Base-by-base conservation (phyloP, 768 basidiomycete species). In the Tulasnella sp. region DNA sequence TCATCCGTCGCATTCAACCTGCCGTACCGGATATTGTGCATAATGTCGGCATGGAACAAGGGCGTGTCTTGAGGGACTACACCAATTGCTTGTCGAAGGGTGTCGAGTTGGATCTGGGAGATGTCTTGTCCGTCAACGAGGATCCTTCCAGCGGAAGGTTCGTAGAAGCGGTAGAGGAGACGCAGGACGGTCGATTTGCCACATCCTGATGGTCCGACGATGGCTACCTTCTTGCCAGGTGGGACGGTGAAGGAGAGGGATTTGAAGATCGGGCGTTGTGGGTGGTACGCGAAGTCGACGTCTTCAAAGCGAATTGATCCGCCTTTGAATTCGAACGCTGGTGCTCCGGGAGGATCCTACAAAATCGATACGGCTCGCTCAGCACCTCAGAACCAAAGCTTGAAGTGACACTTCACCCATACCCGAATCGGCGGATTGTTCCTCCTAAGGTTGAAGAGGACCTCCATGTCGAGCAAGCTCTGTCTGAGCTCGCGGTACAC, bases 11-110 rank as follows among this genome's bases (percentile, higher is more conserved):
- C 97, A 77, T 91, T 90, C 39, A 99, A 84, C 32, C 92, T 87
- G 0, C 98, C 98, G 83, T 99, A 99, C 16, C 96, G 88, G 70
- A 99, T 90, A 82, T 99, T 99, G 83, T 98, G 95, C 88, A 98
- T 86, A 70, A 99, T 91, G 82, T 98, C 92, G 6, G 94, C 91
- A 83, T 99, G 96, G 88, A 99, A 99, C 3, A 99, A 86, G 0
- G 98, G 97, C 20, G 97, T 99, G 82, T 99, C 98, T 83, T 99
- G 97, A 0, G 98, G 98, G 0, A 99, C 98, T 23, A 99, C 95
- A 2, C 97, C 98, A 40, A 99, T 92, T 3, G 87, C 85, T 69
- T 85, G 85, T 23, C 98, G 89, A 0, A 99, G 85, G 46, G 90
- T 92, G 32, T 89, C 88, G 48, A 97, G 84, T 81, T 91, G 89